Percentiles rank a stretch among this genome's conserved stretches.
Conservation (phyloP, 2,329 filamentous ascomycete genomes). For the Fusarium setosum region DNA sequence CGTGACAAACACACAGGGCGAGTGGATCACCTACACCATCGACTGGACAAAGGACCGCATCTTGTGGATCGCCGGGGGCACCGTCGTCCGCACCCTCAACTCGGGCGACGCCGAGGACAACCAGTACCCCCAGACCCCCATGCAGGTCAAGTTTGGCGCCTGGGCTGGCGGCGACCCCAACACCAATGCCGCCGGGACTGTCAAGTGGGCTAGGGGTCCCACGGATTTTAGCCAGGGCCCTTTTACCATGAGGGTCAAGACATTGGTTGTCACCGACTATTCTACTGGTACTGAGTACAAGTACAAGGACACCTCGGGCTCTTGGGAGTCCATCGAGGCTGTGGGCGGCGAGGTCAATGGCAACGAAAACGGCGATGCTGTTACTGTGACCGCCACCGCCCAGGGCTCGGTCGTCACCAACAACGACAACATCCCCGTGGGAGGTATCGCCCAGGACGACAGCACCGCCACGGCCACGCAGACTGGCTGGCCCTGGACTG, state of each 20-base stretch:
- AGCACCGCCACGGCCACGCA: conserved; percentile 64
- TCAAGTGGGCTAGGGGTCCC: conserved; percentile 87
- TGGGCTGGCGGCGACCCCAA: conserved; percentile 91
- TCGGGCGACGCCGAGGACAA: conserved; percentile 73
- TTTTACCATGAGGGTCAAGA: conserved; percentile 86
- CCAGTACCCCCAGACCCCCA: conserved; percentile 95
- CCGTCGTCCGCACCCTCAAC: conserved; percentile 79
- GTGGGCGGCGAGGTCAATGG: conserved; percentile 82
- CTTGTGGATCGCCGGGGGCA: conserved; percentile 86
- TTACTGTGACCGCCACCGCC: conserved; percentile 66
- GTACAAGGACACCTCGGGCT: conserved; percentile 82
- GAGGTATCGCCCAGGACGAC: conserved; percentile 71
- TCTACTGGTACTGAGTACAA: conserved; percentile 88
- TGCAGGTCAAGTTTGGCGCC: conserved; percentile 91
- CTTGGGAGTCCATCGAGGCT: conserved; percentile 84
- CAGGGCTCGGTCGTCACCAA: conserved; percentile 73
- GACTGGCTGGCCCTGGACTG: conserved; percentile 76
- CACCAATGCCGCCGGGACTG: conserved; percentile 80
- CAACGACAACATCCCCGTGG: conserved; percentile 75
- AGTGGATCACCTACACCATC: conserved; percentile 87
- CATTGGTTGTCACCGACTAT: conserved; percentile 85
- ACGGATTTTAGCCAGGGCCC: conserved; percentile 88
- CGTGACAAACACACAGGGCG: conserved; percentile 73
- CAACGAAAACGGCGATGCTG: conserved; percentile 65
- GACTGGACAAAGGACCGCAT: conserved; percentile 92